phyloP scores from a whole-genome alignment of 805 yeast species.

The Suhomyces emberorum region DNA sequence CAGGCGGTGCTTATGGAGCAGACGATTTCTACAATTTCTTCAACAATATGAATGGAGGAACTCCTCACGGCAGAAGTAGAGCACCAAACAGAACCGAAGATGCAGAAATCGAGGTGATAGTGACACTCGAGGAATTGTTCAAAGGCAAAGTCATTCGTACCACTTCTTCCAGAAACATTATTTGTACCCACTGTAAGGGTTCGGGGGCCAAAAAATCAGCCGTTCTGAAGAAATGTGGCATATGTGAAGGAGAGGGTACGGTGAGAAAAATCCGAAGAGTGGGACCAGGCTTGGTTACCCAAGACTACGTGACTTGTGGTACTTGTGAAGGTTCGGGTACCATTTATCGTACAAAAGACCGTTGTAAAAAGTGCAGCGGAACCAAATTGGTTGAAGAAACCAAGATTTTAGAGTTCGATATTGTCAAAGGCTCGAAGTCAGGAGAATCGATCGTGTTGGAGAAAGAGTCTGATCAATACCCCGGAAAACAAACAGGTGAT shows the following conservation, averaged over 20 bases:
- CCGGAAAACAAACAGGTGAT: slow-evolving; percentile 75
- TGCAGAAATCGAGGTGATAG: slow-evolving; percentile 61
- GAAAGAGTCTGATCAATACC: slow-evolving; percentile 75
- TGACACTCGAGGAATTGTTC: slow-evolving; percentile 71
- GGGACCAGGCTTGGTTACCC: slow-evolving; percentile 74
- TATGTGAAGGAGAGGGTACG: slow-evolving; percentile 72
- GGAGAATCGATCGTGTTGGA: slow-evolving; percentile 58
- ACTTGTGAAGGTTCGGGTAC: slow-evolving; percentile 72
- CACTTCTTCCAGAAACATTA: slow-evolving; percentile 63
- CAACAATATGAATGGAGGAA: slow-evolving; percentile 38
- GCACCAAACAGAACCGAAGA: slow-evolving; percentile 51
- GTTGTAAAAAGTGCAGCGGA: slow-evolving; percentile 77
- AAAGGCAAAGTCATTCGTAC: slow-evolving; percentile 78
- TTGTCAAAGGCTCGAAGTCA: slow-evolving; percentile 66
- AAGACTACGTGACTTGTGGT: slow-evolving; percentile 57
- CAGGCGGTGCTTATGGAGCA: slow-evolving; percentile 51
- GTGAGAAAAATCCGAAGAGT: slow-evolving; percentile 58
- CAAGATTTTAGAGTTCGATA: slow-evolving; percentile 71
- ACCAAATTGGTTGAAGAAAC: slow-evolving; percentile 57
- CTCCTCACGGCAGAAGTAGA: slow-evolving; percentile 12
- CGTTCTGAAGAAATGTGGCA: slow-evolving; percentile 50
- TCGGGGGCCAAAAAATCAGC: slow-evolving; percentile 68
- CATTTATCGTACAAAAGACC: slow-evolving; percentile 58
- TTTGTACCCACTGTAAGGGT: slow-evolving; percentile 75
- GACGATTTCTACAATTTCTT: slow-evolving; percentile 77